A percentile compares a stretch with the other conserved stretches of the same genome.
These are phyloP conservation scores for Lyophyllum semitale DNA, from an alignment of 768 basidiomycete genomes.

Conservation along the genomic window DNA sequence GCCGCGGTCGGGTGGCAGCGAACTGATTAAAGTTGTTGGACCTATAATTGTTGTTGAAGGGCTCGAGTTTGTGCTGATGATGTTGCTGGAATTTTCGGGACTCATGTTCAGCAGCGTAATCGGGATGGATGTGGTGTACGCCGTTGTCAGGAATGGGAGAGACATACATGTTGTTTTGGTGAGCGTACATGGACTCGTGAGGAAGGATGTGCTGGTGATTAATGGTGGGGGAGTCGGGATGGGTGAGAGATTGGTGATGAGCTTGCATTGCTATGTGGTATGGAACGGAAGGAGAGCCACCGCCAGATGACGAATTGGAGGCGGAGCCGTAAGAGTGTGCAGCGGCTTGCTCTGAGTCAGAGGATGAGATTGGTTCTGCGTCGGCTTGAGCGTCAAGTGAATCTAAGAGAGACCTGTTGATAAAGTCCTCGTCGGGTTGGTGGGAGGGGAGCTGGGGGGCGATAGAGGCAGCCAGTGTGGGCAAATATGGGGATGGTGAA, in stretches of 20 bases:
- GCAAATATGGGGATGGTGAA: constrained; percentile 26
- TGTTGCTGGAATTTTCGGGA: constrained; percentile 34
- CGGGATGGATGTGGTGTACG: constrained; percentile 39
- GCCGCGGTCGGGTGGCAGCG: constrained; percentile 43
- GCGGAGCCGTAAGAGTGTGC: constrained; percentile 48
- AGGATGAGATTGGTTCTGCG: constrained; percentile 64
- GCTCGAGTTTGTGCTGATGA: constrained; percentile 35
- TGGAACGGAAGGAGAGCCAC: constrained; percentile 54
- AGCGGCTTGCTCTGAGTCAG: constrained; percentile 53
- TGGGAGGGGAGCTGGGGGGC: constrained; percentile 39
- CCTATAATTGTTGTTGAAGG: constrained; percentile 33
- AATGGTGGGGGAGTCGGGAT: constrained; percentile 51
- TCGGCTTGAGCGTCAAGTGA: constrained; percentile 84
- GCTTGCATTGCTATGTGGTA: constrained; percentile 53
- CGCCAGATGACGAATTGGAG: constrained; percentile 51
- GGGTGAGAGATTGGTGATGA: constrained; percentile 40
- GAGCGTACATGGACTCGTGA: constrained; percentile 37
- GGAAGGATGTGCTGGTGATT: constrained; percentile 34
- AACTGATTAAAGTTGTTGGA: constrained; percentile 31
- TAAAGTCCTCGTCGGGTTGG: constrained; percentile 74
- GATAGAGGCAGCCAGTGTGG: constrained; percentile 55
- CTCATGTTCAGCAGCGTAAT: constrained; percentile 40
- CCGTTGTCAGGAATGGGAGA: constrained; percentile 33
- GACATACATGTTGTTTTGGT: constrained; percentile 34
- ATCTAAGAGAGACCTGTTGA: constrained; percentile 83